Evolutionary conservation across 2,329 filamentous ascomycete genomes (phyloP), one percentile per base, ranked within the genome.

Genomic region (Colletotrichum caudatum): DNA sequence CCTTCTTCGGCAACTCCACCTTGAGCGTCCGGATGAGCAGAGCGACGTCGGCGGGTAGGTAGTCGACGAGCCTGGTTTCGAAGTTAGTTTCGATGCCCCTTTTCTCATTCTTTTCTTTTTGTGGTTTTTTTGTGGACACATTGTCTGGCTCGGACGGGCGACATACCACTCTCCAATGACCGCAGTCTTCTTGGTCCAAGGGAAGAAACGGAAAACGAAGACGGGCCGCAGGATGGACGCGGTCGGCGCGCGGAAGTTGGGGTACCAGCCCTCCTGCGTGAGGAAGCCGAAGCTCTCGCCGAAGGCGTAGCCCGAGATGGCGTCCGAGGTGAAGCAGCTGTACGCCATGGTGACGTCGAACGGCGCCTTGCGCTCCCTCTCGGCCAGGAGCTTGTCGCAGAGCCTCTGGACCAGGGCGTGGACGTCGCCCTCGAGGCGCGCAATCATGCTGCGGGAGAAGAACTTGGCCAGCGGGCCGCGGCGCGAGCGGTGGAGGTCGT

Each of bases 261-360:
- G 80, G 35, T 78, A 76, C 81, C 81, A 82, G 0, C 75, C 78
- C 3, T 81, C 74, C 65, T 81, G 78, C 7, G 74, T 73, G 26
- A 80, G 57, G 50, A 80, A 76, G 1, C 81, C 81, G 64, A 82
- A 78, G 5, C 75, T 74, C 54, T 82, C 78, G 12, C 82, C 82
- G 66, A 83, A 83, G 29, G 76, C 77, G 60, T 82, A 83, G 1
- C 78, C 75, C 2, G 78, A 79, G 37, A 83, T 83, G 3, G 78
- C 77, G n/a, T 83, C 82, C 0, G 80, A 77, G 0, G 81, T 82
- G 64, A 82, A 82, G 72, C 81, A 82, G 67, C 79, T 82, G 63
- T 80, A 82, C 2, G 81, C 80, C 65, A 80, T 76, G 39, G 77
- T 78, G 11, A 82, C 72, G 48, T 82, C 78, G n/a, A 83, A 78